Conservation (phyloP, 768 basidiomycete species). For the Podaxis sp. region DNA sequence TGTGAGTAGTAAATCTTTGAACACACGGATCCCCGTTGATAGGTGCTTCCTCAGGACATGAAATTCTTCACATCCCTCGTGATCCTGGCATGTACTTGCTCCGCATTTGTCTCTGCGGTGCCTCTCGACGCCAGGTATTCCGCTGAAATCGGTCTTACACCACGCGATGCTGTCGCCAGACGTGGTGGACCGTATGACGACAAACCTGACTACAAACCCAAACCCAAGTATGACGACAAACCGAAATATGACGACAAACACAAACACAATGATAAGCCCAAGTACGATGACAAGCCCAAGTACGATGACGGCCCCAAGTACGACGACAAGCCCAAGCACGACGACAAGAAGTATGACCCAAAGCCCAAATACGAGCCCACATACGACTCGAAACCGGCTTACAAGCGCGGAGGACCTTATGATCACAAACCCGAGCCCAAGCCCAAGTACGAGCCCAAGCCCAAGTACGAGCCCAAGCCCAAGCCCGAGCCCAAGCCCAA, state of each 20-base stretch:
- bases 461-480: not conserved
- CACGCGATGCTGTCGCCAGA: not conserved
- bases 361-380: not conserved
- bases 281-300: not conserved
- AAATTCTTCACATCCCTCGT: constrained; percentile 10
- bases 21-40: not conserved
- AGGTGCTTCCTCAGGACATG: not conserved
- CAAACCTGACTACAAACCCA: not conserved
- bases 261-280: not conserved
- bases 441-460: not conserved
- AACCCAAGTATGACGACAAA: not conserved
- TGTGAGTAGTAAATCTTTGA: not conserved
- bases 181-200: not conserved
- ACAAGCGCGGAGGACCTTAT: not conserved
- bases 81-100: constrained; percentile 3
- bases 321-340: not conserved
- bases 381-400: too few species aligned
- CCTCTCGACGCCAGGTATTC: not conserved
- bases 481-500: not conserved
- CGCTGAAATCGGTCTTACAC: not conserved
- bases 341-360: not conserved
- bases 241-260: not conserved
- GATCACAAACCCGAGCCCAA: not conserved
- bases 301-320: not conserved
- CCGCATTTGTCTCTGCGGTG: constrained; percentile 6